Evolutionary conservation across 345 rosid genomes (phyloP), one percentile per base, ranked within the genome.

Genomic region (Geranium rotundifolium): DNA sequence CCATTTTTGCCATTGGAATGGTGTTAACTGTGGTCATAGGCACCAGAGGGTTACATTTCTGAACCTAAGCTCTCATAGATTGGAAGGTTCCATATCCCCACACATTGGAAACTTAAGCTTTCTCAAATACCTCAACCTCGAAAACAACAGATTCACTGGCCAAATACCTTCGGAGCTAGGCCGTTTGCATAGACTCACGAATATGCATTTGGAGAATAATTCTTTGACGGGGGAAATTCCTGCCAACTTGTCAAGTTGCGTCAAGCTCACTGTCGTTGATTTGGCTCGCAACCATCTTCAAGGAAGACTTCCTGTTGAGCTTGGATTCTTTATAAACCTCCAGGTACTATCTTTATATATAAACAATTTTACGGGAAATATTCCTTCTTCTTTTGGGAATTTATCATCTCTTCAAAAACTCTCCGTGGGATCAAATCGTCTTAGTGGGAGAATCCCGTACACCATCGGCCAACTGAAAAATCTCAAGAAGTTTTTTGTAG

Each of bases 341-440:
- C 15, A 0, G 0, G 0, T 0, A 0, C 31, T 75, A 15, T 0
- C 0, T 13, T 8, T 63, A 14, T 1, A 0, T 34, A 0, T 0
- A 9, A 79, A 67, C 55, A 63, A 71, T 55, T 46, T 82, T 9
- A 64, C 27, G 0, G 82, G 79, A 58, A 59, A 58, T 1, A 31
- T 79, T 23, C 74, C 75, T 27, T 27, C 64, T 19, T 62, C 60
- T n/a, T 9, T 72, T 18, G 76, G 84, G 1, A 77, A 72, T 39
- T 19, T 73, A 0, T 61, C 84, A 3, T 72, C 65, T 5, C 60
- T 72, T 5, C 27, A 65, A 9, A 0, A 0, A 0, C 5, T 69
- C 0, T 1, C 0, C 5, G 23, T 63, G 12, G 0, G 0, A 1
- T 0, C 0, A 0, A 76, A 76, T 63, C 10, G 16, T 18, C 4